phyloP scores from a whole-genome alignment of 345 rosid species.

The Rhodamnia argentea region DNA sequence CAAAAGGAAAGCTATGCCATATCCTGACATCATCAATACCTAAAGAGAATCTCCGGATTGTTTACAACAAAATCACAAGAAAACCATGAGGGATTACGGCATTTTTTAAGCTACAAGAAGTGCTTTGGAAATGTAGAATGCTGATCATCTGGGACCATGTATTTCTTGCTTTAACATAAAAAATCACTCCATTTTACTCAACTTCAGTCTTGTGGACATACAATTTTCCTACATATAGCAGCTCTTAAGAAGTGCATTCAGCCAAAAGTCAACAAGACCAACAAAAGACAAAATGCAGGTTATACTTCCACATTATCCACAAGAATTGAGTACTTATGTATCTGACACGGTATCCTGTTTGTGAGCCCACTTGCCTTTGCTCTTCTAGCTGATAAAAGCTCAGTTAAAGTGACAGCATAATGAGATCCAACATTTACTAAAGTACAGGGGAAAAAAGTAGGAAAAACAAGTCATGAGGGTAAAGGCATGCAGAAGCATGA shows the following conservation, averaged over 20 bases:
- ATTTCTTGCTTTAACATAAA: not conserved
- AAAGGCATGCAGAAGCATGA: not conserved
- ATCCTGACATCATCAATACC: not conserved
- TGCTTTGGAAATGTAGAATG: not conserved
- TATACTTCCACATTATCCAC: not conserved
- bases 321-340: not conserved
- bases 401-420: not conserved
- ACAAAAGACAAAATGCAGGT: not conserved
- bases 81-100: not conserved
- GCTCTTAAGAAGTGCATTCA: not conserved
- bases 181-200: not conserved
- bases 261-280: not conserved
- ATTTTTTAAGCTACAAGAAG: not conserved
- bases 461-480: not conserved
- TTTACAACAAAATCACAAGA: not conserved
- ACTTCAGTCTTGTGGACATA: not conserved
- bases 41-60: not conserved
- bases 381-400: not conserved
- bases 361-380: not conserved
- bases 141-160: not conserved
- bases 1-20: not conserved
- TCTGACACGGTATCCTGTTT: not conserved
- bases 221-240: not conserved
- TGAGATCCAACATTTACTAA: not conserved
- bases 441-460: not conserved